Conservation (phyloP, 352 stramenopile genomes). For the Globisporangium nagaii region DNA sequence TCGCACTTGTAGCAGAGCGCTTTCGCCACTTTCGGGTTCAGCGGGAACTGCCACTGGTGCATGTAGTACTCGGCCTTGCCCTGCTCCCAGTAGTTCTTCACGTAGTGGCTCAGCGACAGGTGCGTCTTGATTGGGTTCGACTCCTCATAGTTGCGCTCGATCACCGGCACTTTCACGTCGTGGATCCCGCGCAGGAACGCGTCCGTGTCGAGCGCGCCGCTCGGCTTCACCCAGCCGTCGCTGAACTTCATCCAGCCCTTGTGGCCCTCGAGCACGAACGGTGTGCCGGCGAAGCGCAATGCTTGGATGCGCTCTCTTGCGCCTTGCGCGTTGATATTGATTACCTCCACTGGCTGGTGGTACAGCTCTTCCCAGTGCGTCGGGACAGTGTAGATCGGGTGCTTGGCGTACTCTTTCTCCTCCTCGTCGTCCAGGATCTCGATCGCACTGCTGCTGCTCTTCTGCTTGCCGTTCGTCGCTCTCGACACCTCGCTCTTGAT, state of each 20-base stretch:
- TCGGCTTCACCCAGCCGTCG: slow-evolving; percentile 52
- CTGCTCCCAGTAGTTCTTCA: slow-evolving; percentile 79
- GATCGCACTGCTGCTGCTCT: slow-evolving; percentile 4
- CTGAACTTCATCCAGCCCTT: slow-evolving; percentile 61
- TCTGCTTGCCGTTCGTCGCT: slow-evolving; percentile 3
- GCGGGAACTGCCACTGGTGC: slow-evolving; percentile 95
- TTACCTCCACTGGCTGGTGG: slow-evolving; percentile 52
- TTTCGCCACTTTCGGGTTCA: slow-evolving; percentile 67
- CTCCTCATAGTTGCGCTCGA: slow-evolving; percentile 78
- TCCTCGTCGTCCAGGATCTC: slow-evolving; percentile 15
- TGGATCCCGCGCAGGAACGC: slow-evolving; percentile 66
- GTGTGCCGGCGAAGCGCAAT: slow-evolving; percentile 60
- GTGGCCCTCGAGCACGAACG: slow-evolving; percentile 68
- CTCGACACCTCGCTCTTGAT: not conserved
- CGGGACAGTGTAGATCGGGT: slow-evolving; percentile 59
- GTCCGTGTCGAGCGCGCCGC: slow-evolving; percentile 46
- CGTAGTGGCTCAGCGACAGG: slow-evolving; percentile 61
- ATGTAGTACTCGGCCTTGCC: slow-evolving; percentile 87
- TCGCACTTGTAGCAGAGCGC: slow-evolving; percentile 82
- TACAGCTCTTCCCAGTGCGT: slow-evolving; percentile 72
- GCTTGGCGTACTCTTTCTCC: slow-evolving; percentile 23
- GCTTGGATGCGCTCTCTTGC: slow-evolving; percentile 55
- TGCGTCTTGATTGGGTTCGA: slow-evolving; percentile 74
- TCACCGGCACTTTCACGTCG: slow-evolving; percentile 72
- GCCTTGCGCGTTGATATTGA: slow-evolving; percentile 50